Percentiles rank a stretch among this genome's conserved stretches.
These are phyloP conservation scores for Stropharia rugosoannulata DNA, from an alignment of 768 basidiomycete genomes.

Conservation along the genomic window DNA sequence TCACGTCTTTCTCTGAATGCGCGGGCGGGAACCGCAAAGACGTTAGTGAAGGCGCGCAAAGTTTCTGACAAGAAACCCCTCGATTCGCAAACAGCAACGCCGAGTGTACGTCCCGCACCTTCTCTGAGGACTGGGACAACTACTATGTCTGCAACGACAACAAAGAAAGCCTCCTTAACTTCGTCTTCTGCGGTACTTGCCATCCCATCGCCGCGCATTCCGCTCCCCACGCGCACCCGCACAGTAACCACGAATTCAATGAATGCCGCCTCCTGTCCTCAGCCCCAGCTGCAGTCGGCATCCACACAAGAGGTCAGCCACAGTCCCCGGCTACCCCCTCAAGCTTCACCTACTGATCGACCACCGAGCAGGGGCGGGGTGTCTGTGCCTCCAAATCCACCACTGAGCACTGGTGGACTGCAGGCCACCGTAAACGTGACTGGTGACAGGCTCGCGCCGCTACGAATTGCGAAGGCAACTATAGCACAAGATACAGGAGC, in stretches of 20 bases:
- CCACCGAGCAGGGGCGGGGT: not conserved
- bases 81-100: not conserved
- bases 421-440: not conserved
- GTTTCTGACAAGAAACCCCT: not conserved
- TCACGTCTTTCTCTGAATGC: not conserved
- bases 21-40: not conserved
- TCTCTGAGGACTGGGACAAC: not conserved
- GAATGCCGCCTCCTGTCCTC: no score
- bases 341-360: no score
- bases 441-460: not conserved
- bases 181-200: not conserved
- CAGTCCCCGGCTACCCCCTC: no score
- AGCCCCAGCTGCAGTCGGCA: no score
- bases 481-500: not conserved
- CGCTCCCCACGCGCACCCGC: no score
- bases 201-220: not conserved
- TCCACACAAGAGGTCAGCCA: no score
- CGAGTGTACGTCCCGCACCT: not conserved
- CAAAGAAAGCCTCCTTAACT: not conserved
- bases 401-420: not conserved
- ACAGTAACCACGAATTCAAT: no score
- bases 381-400: constrained; percentile 2
- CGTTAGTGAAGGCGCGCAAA: not conserved
- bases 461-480: not conserved
- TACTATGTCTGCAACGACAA: not conserved